Conservation (phyloP, 306 rosid genomes). For the Pyrus bretschneideri region DNA sequence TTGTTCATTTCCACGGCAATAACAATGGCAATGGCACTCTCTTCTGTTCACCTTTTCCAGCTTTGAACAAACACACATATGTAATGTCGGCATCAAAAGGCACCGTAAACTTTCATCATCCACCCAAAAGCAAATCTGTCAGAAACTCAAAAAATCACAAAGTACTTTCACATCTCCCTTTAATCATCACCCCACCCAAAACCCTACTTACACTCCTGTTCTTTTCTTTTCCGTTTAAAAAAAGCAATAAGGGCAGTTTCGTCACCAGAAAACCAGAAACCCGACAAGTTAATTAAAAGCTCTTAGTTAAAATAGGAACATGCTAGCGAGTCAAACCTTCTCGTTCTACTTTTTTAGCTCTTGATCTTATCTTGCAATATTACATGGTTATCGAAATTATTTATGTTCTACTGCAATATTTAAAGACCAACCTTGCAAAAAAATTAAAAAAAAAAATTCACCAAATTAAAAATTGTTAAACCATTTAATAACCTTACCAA, state of each 20-base stretch:
- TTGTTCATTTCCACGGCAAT: conserved; percentile 5
- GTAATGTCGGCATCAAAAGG: conserved; percentile 46
- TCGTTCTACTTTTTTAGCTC: too few species aligned
- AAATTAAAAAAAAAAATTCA: too few species aligned
- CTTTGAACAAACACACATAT: conserved; percentile 18
- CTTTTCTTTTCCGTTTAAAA: background rate
- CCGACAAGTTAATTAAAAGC: background rate
- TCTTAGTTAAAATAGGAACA: too few species aligned
- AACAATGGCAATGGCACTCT: conserved; percentile 12
- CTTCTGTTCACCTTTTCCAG: conserved; percentile 14
- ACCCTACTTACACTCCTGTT: background rate
- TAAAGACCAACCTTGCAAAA: too few species aligned
- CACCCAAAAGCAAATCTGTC: conserved; percentile 39
- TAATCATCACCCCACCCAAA: conserved; percentile 22
- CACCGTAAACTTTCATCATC: conserved; percentile 39
- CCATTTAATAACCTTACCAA: too few species aligned
- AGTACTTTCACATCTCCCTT: conserved; percentile 4
- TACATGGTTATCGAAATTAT: too few species aligned
- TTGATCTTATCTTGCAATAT: too few species aligned
- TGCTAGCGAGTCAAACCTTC: too few species aligned
- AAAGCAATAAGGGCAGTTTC: conserved; percentile 2
- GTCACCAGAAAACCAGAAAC: background rate
- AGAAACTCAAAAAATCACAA: conserved; percentile 17
- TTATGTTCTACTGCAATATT: too few species aligned
- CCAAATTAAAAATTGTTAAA: too few species aligned